Conservation (phyloP, 2,329 filamentous ascomycete species). For the Pseudogymnoascus verrucosus region DNA sequence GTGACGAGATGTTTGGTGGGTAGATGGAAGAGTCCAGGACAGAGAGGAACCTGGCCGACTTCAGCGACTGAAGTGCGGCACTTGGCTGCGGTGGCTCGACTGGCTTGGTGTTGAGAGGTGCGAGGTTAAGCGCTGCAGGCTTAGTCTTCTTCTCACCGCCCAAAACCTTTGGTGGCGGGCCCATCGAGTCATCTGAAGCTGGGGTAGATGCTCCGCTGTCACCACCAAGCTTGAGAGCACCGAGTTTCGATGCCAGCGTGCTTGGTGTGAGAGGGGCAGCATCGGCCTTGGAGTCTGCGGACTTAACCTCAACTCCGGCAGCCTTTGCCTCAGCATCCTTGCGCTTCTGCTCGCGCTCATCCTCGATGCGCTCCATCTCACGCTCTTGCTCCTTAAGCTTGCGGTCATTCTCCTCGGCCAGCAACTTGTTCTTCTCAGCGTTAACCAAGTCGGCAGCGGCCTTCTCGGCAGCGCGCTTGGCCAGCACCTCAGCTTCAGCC, state of each 20-base stretch:
- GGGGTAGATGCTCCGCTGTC: slow-evolving; percentile 35
- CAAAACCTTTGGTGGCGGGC: slow-evolving; percentile 42
- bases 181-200: slow-evolving; percentile 38
- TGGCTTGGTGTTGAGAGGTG: slow-evolving; percentile 70
- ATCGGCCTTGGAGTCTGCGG: slow-evolving; percentile 16
- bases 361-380: slow-evolving; percentile 65
- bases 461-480: slow-evolving; percentile 26
- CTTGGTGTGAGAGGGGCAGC: slow-evolving; percentile 22
- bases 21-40: slow-evolving; percentile 74
- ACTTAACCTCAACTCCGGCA: slow-evolving; percentile 12
- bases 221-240: slow-evolving; percentile 40
- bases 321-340: slow-evolving; percentile 38
- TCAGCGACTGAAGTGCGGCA: slow-evolving; percentile 85
- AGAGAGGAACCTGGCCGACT: slow-evolving; percentile 80
- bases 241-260: slow-evolving; percentile 38
- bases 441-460: slow-evolving; percentile 31
- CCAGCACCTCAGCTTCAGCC: slow-evolving; percentile 18
- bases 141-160: slow-evolving; percentile 61
- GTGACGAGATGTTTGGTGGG: slow-evolving; percentile 74
- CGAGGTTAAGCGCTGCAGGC: slow-evolving; percentile 81
- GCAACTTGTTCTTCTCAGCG: slow-evolving; percentile 39
- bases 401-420: slow-evolving; percentile 49
- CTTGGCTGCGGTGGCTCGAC: slow-evolving; percentile 90
- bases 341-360: slow-evolving; percentile 56
- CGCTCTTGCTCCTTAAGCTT: slow-evolving; percentile 66